Conservation (phyloP, 2,329 filamentous ascomycete species). For the Magnaporthiopsis poae region DNA sequence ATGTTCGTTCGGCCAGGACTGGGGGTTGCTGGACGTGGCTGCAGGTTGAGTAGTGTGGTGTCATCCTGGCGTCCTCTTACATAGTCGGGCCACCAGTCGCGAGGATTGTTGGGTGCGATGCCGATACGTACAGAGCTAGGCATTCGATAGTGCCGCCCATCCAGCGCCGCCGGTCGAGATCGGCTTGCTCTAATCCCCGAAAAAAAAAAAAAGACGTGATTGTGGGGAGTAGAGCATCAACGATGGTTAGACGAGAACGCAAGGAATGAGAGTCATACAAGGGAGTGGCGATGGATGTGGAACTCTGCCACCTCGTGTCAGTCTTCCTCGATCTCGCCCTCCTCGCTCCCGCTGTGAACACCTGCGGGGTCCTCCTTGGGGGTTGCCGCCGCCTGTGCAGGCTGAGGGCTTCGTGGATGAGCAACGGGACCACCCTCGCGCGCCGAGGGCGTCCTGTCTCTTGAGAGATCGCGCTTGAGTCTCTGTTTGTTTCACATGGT, state of each 20-base stretch:
- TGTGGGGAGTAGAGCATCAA: neutral
- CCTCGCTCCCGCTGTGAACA: constrained; percentile 81
- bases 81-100: neutral
- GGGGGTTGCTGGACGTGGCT: neutral
- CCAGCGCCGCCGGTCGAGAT: too few relatives aligned
- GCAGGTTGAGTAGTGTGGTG: constrained; percentile 4
- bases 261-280: constrained; percentile 1
- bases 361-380: constrained; percentile 45
- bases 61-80: constrained; percentile 3
- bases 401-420: constrained; percentile 23
- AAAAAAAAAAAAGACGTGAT: neutral
- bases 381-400: constrained; percentile 12
- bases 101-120: constrained; percentile 2
- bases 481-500: constrained; percentile 32
- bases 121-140: constrained; percentile 7
- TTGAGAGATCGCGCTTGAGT: constrained; percentile 22
- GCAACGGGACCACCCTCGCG: neutral
- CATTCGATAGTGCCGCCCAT: neutral
- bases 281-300: neutral
- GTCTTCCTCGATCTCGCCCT: constrained; percentile 92
- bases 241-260: neutral
- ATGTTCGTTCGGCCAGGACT: neutral
- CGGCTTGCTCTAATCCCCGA: neutral
- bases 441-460: constrained; percentile 21
- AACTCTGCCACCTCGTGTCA: constrained; percentile 21